phyloP scores from a whole-genome alignment of 2,329 filamentous ascomycete species.

The Xylaria sp. region DNA sequence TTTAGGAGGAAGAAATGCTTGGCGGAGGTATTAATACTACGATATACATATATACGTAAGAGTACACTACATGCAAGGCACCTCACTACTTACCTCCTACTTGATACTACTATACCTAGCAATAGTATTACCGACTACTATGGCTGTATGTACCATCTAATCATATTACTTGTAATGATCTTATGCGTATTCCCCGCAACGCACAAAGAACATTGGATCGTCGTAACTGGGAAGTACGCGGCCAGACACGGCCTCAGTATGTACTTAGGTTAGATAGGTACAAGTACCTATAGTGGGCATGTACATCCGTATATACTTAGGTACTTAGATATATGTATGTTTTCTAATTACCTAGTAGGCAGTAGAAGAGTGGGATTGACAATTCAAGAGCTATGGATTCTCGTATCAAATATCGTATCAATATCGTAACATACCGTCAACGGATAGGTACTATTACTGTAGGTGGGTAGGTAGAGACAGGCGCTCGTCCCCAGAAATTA shows the following conservation, averaged over 20 bases:
- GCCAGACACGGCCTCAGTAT: not conserved
- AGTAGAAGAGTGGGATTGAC: not conserved
- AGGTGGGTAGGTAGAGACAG: too few relatives aligned
- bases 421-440: not conserved
- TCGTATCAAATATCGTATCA: not conserved
- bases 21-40: too few relatives aligned
- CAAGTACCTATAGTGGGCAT: not conserved
- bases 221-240: not conserved
- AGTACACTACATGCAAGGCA: too few relatives aligned
- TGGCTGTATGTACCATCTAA: too few relatives aligned
- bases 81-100: too few relatives aligned
- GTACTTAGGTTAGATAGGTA: not conserved
- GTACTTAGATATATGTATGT: not conserved
- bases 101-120: too few relatives aligned
- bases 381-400: not conserved
- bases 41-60: too few relatives aligned
- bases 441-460: not conserved
- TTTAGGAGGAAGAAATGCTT: not conserved
- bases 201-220: not conserved
- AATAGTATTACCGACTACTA: too few relatives aligned
- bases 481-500: too few relatives aligned
- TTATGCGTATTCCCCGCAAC: slow-evolving; percentile 2
- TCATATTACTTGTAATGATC: not conserved
- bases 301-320: not conserved
- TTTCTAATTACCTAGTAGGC: too few relatives aligned